These are phyloP conservation scores for Lecanosticta acicola DNA, from an alignment of 2,329 filamentous ascomycete genomes.

Conservation along the genomic window DNA sequence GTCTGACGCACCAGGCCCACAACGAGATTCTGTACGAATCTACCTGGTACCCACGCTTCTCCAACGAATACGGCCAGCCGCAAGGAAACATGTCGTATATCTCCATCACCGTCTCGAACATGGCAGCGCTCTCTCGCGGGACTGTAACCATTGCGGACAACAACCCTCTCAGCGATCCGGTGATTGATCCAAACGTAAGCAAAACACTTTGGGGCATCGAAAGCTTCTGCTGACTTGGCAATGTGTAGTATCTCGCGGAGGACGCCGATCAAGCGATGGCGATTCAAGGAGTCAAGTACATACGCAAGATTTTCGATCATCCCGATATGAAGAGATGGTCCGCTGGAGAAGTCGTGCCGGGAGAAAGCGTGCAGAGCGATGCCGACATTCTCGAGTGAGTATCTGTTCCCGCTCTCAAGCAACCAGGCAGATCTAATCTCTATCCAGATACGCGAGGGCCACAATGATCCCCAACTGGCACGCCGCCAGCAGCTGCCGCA, in stretches of 20 bases:
- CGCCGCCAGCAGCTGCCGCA: constrained; percentile 20
- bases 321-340: constrained; percentile 15
- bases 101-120: constrained; percentile 10
- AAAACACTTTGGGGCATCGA: neutral
- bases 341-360: constrained; percentile 11
- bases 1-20: constrained; percentile 10
- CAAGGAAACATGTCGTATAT: constrained; percentile 10
- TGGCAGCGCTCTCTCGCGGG: constrained; percentile 7
- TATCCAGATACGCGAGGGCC: constrained; percentile 6
- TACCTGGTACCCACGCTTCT: constrained; percentile 12
- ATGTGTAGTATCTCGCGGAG: constrained; percentile 13
- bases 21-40: constrained; percentile 18
- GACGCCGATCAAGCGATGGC: constrained; percentile 17
- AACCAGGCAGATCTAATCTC: neutral
- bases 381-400: constrained; percentile 12
- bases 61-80: constrained; percentile 8
- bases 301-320: constrained; percentile 13
- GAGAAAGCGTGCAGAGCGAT: constrained; percentile 9
- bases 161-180: constrained; percentile 3
- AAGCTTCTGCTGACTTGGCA: neutral
- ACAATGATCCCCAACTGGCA: constrained; percentile 19
- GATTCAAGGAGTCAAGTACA: constrained; percentile 15
- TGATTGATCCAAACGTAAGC: constrained; percentile 15
- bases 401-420: neutral
- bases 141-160: constrained; percentile 7